Percentiles rank a stretch among this genome's conserved stretches.
Evolutionary conservation across 2,329 filamentous ascomycete genomes (phyloP).

Genomic region (Claviceps cyperi): DNA sequence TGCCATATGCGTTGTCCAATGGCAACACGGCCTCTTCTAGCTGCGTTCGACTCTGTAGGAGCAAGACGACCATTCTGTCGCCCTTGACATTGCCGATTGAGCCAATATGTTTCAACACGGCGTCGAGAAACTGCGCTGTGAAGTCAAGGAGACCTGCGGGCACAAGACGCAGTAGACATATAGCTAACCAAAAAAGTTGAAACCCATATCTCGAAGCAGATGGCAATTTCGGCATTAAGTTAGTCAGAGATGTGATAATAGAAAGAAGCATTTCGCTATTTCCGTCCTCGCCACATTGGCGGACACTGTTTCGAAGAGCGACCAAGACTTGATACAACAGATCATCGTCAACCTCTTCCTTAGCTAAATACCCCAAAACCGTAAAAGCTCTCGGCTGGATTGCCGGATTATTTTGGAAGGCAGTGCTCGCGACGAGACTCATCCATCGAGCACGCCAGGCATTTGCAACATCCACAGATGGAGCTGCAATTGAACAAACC

Average conservation of each 20-base stretch:
- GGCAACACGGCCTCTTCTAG: slow-evolving; percentile 47
- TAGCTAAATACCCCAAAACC: slow-evolving; percentile 55
- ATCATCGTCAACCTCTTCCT: slow-evolving; percentile 60
- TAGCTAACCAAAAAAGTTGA: slow-evolving; percentile 56
- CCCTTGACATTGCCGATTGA: slow-evolving; percentile 44
- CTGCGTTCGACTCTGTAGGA: slow-evolving; percentile 45
- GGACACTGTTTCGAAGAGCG: slow-evolving; percentile 48
- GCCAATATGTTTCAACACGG: slow-evolving; percentile 49
- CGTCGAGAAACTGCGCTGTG: slow-evolving; percentile 48
- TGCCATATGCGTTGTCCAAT: slow-evolving; percentile 50
- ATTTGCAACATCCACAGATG: slow-evolving; percentile 50
- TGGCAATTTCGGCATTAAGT: slow-evolving; percentile 57
- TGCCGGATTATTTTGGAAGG: slow-evolving; percentile 58
- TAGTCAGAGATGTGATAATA: slow-evolving; percentile 51
- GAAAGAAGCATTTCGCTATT: slow-evolving; percentile 55
- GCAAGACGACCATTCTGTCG: slow-evolving; percentile 41
- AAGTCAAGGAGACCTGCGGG: slow-evolving; percentile 50
- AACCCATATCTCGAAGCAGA: slow-evolving; percentile 52
- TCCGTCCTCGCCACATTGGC: slow-evolving; percentile 48
- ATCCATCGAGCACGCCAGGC: slow-evolving; percentile 60
- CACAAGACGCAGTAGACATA: slow-evolving; percentile 50
- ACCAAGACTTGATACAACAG: slow-evolving; percentile 57
- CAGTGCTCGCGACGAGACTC: slow-evolving; percentile 57
- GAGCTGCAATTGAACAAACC: slow-evolving; percentile 47
- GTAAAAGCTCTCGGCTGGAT: slow-evolving; percentile 56